Conservation (phyloP, 176 grass and related monocot species). For the Aegilops sharonensis region DNA sequence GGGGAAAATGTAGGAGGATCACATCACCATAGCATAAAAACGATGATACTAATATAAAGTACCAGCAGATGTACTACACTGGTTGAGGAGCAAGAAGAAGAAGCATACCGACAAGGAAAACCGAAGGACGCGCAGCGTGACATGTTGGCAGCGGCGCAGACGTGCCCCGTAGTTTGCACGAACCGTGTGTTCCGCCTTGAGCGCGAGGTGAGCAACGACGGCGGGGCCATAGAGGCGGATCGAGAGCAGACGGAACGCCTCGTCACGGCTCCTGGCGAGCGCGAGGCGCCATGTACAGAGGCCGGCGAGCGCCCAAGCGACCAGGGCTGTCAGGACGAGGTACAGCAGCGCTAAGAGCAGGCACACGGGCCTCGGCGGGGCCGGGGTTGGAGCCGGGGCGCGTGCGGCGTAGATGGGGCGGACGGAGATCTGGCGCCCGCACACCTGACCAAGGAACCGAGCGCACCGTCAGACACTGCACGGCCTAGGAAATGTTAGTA, state of each 20-base stretch:
- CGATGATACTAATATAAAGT: not conserved
- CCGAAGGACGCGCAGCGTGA: not conserved
- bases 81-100: not conserved
- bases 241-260: not conserved
- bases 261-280: not conserved
- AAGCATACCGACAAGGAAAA: not conserved
- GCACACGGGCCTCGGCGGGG: not conserved
- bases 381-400: not conserved
- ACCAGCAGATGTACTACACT: not conserved
- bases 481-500: too few species aligned
- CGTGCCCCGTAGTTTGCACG: not conserved
- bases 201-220: not conserved
- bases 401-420: not conserved
- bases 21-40: not conserved
- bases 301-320: not conserved
- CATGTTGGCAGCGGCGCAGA: not conserved
- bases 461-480: too few species aligned
- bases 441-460: not conserved
- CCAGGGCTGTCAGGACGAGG: not conserved
- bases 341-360: not conserved
- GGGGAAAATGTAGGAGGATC: not conserved
- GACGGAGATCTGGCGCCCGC: not conserved
- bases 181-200: not conserved
- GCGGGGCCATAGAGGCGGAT: not conserved
- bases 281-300: not conserved